Evolutionary conservation across 78 protist species (phyloP).

Genomic region (Reticulomyxa filosa): DNA sequence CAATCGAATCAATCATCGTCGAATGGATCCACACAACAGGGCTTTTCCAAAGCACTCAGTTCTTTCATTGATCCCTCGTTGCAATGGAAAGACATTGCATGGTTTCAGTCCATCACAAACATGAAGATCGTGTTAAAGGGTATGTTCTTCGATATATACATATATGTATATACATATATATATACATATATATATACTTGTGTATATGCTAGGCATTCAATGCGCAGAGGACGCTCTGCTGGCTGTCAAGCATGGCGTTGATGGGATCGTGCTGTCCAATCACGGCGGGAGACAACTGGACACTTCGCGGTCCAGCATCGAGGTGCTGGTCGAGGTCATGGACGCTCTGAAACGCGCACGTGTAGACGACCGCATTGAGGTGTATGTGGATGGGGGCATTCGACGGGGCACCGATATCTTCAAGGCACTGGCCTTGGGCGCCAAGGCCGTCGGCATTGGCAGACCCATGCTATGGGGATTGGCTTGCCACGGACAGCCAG

Average conservation of each 20-base stretch:
- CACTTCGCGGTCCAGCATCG: slow-evolving; percentile 7
- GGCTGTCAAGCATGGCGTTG: neutral
- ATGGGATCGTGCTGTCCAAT: slow-evolving; percentile 8
- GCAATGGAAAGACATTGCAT: neutral
- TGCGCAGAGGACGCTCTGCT: slow-evolving; percentile 12
- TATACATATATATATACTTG: neutral
- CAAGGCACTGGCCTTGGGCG: slow-evolving; percentile 2
- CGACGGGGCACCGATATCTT: slow-evolving; percentile 2
- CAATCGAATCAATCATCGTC: neutral
- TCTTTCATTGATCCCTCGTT: slow-evolving; percentile 10
- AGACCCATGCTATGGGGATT: neutral
- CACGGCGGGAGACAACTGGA: slow-evolving; percentile 2
- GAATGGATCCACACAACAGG: neutral
- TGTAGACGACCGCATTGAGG: slow-evolving; percentile 1
- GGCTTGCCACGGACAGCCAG: neutral
- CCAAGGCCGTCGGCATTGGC: neutral
- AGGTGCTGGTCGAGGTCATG: slow-evolving; percentile 7
- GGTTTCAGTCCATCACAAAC: neutral
- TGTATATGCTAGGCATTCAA: neutral
- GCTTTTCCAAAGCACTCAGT: neutral
- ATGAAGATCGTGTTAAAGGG: neutral
- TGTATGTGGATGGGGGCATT: slow-evolving; percentile 9
- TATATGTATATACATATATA: neutral
- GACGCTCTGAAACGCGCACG: neutral
- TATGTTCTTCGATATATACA: neutral